A percentile compares a stretch with the other conserved stretches of the same genome.
Conservation (phyloP, 139 green algal genomes). For the Micractinium sp. region DNA sequence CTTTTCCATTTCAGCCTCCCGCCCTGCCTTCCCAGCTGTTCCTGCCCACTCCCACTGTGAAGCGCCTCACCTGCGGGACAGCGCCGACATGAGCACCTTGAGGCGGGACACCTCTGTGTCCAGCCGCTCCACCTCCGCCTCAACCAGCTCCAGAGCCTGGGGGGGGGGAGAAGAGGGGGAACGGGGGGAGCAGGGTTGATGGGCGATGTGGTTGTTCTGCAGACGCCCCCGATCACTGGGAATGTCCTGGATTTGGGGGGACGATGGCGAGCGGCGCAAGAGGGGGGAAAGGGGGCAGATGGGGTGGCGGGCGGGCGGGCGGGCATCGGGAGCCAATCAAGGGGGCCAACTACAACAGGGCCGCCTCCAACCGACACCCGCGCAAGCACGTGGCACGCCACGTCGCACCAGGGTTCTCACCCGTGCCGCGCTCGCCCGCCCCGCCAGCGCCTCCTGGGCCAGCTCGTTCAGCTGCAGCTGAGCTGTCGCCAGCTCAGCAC, state of each 20-base stretch:
- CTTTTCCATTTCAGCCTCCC: no score
- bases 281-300: no score
- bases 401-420: not conserved
- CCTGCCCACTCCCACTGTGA: no score
- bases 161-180: not conserved
- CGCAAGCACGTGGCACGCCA: not conserved
- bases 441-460: conserved; percentile 9
- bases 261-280: no score
- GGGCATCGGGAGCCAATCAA: not conserved
- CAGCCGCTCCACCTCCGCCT: conserved; percentile 15
- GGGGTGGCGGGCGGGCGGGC: not conserved
- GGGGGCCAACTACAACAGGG: not conserved
- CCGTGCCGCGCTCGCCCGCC: not conserved
- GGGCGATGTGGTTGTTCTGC: no score
- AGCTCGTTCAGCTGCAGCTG: conserved; percentile 15
- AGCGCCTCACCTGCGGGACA: conserved; percentile 33
- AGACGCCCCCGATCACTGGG: no score
- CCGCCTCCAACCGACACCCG: not conserved
- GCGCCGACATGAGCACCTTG: conserved; percentile 5
- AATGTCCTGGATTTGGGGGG: no score
- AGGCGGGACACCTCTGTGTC: conserved; percentile 16
- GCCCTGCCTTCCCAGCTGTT: no score
- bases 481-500: conserved; percentile 33
- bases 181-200: not conserved
- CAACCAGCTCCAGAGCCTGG: conserved; percentile 1